phyloP scores from a whole-genome alignment of 148 eudicot species.

The Dysphania ambrosioides region DNA sequence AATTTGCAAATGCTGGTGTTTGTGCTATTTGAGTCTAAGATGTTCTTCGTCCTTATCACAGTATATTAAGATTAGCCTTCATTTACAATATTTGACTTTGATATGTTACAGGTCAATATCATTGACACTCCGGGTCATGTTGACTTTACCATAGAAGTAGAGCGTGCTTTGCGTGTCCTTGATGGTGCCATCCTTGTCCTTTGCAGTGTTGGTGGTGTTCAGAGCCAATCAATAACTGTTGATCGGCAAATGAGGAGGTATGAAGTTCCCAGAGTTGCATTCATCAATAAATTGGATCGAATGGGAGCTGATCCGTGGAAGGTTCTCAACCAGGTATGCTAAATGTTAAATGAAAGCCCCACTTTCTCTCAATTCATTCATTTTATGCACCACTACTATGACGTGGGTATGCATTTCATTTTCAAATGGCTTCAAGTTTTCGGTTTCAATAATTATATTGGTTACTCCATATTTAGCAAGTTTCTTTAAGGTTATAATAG shows the following conservation, averaged over 20 bases:
- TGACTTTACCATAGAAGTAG: constrained; percentile 98
- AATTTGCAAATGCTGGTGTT: neutral
- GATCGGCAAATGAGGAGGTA: constrained; percentile 99
- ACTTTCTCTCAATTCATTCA: constrained; percentile 4
- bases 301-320: constrained; percentile 99
- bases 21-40: neutral
- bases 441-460: neutral
- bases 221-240: constrained; percentile 96
- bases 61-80: neutral
- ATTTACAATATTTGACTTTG: neutral
- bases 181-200: constrained; percentile 99
- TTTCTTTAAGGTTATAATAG: neutral
- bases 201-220: constrained; percentile 98
- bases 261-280: constrained; percentile 93
- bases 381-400: neutral
- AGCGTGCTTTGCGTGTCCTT: constrained; percentile 97
- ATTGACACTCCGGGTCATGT: constrained; percentile 99
- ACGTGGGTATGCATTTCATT: neutral
- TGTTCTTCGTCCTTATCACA: neutral
- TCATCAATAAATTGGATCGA: constrained; percentile 89
- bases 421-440: neutral
- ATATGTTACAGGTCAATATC: constrained; percentile 74
- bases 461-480: neutral
- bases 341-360: too few relatives aligned
- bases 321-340: constrained; percentile 85